Conservation (phyloP, 2,329 filamentous ascomycete species). For the Gliomastix tumulicola region DNA sequence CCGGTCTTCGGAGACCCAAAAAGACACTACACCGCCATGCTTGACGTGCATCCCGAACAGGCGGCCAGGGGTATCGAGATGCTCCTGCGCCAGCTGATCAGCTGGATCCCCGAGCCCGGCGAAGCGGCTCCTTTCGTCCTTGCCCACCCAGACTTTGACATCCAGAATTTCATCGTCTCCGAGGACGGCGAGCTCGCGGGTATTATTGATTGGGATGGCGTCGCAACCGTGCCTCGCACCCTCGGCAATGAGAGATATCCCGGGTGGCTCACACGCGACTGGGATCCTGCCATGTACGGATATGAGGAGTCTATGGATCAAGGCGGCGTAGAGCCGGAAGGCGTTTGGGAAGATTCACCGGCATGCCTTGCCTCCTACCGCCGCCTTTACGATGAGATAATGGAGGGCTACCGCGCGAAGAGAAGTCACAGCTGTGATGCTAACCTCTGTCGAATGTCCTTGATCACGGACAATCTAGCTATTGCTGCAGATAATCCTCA, state of each 20-base stretch:
- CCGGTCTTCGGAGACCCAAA: conserved; percentile 4
- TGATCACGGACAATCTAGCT: not conserved
- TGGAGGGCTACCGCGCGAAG: not conserved
- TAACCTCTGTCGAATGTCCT: not conserved
- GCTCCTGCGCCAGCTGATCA: conserved; percentile 8
- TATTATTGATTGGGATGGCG: conserved; percentile 21
- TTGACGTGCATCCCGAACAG: not conserved
- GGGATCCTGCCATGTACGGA: conserved; percentile 12
- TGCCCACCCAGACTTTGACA: conserved; percentile 17
- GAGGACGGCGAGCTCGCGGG: conserved; percentile 15
- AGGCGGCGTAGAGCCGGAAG: conserved; percentile 6
- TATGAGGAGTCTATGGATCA: conserved; percentile 7
- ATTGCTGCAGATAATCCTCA: not conserved
- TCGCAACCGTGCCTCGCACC: conserved; percentile 12
- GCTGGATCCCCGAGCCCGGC: conserved; percentile 9
- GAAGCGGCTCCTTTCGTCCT: conserved; percentile 11
- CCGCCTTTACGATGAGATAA: conserved; percentile 5
- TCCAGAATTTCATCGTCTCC: conserved; percentile 20
- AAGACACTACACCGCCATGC: not conserved
- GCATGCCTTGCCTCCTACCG: conserved; percentile 8
- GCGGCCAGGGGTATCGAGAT: not conserved
- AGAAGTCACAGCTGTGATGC: not conserved
- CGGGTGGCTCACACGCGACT: conserved; percentile 14
- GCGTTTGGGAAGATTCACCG: conserved; percentile 12
- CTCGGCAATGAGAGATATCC: conserved; percentile 12